Conservation (phyloP, 1,139 yeast species). For the Pichia sp. region DNA sequence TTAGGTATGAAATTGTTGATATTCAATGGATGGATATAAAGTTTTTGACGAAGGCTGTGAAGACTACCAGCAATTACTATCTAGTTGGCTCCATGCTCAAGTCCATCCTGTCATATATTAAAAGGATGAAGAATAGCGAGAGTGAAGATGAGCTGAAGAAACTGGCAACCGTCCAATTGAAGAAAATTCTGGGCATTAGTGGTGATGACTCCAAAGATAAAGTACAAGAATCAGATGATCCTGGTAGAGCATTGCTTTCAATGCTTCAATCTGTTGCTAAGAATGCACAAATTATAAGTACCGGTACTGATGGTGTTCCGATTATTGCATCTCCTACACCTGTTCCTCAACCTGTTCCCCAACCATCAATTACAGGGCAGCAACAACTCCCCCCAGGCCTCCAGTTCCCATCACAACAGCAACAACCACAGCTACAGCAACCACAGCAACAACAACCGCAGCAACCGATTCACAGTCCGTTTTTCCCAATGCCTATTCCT, state of each 20-base stretch:
- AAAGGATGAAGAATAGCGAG: constrained; percentile 38
- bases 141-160: constrained; percentile 52
- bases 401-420: constrained; percentile 3
- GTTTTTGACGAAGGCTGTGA: constrained; percentile 30
- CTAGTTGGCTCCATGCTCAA: constrained; percentile 57
- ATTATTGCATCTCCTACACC: background rate
- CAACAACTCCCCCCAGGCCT: background rate
- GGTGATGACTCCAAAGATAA: constrained; percentile 11
- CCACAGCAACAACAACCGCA: constrained; percentile 16
- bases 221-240: constrained; percentile 40
- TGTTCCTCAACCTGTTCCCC: constrained; percentile 11
- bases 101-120: constrained; percentile 56
- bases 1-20: constrained; percentile 78
- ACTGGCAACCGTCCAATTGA: constrained; percentile 60
- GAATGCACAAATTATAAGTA: constrained; percentile 21
- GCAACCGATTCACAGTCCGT: constrained; percentile 14
- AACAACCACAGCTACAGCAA: constrained; percentile 13
- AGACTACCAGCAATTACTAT: constrained; percentile 46
- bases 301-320: constrained; percentile 6
- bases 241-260: constrained; percentile 71
- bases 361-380: background rate
- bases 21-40: constrained; percentile 62
- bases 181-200: constrained; percentile 50
- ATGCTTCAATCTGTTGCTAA: constrained; percentile 51
- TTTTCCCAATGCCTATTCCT: constrained; percentile 23